Base-by-base conservation (phyloP, 306 rosid species). In the Nissolia schottii region DNA sequence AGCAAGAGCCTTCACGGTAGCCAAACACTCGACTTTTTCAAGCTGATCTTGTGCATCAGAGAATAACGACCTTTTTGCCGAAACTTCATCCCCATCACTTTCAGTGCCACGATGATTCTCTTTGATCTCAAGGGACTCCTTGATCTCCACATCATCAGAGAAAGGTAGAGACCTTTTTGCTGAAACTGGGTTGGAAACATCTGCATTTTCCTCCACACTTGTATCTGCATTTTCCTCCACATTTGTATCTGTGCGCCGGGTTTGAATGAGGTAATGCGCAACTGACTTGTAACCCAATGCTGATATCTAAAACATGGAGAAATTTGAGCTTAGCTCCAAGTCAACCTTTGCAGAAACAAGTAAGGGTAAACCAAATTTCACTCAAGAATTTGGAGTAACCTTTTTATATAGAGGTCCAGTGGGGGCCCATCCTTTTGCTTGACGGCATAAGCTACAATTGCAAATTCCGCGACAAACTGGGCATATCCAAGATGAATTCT, bases 401-500 rank as follows among this genome's bases (percentile, higher is more conserved):
- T 86, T 94, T 81, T 70, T 87, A 80, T 94, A 94, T 48, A 94
- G 73, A 57, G 64, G 0, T 23, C 99, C 99, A 53, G 97, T 94
- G 4, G 97, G 91, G 53, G 85, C 76, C 99, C 97, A 94, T 40
- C 99, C 97, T 83, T 88, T 91, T 35, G 90, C 87, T 58, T 85
- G 85, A 60, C 99, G 88, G 74, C 99, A 95, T 18, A 95, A 82
- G 73, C 99, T 95, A 83, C 99, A 95, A 78, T 95, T 95, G 86
- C 99, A 95, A 77, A 91, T 91, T 85, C 96, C 99, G 25, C 99
- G 97, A 87, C 99, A 95, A 54, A 40, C 86, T 0, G 96, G 99
- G 73, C 97, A 91, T 59, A 76, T 64, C 99, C 99, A 95, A 71
- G 78, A 40, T 51, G 89, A 86, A 75, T 91, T 80, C 73, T 85